Evolutionary conservation across 768 basidiomycete genomes (phyloP).

Genomic region (Postia placenta): DNA sequence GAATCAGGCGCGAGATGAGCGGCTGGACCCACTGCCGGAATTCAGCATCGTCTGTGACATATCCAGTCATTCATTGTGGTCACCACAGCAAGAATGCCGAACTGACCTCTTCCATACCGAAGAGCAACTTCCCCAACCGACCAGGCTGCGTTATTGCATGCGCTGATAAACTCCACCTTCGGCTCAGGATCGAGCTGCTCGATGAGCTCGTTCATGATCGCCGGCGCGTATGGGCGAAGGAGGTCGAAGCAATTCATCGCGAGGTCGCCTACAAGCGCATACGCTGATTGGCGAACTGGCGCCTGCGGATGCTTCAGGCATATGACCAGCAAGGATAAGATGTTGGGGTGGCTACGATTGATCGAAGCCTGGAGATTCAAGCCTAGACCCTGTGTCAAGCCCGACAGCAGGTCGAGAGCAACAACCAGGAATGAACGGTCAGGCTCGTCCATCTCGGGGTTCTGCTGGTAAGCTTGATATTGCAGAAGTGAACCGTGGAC

Average conservation of each 20-base stretch:
- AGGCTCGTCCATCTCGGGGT: constrained; percentile 89
- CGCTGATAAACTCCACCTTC: constrained; percentile 89
- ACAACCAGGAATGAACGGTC: constrained; percentile 98
- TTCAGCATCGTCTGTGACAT: constrained; percentile 62
- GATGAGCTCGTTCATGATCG: constrained; percentile 87
- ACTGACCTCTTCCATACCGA: constrained; percentile 75
- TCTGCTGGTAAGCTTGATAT: constrained; percentile 85
- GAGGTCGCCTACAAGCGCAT: constrained; percentile 97
- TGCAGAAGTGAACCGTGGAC: constrained; percentile 77
- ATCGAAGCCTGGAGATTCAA: constrained; percentile 72
- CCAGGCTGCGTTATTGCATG: constrained; percentile 99
- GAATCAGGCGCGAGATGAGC: constrained; percentile 82
- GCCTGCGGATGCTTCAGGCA: constrained; percentile 96
- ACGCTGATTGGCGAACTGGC: constrained; percentile 91
- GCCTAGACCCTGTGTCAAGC: constrained; percentile 90
- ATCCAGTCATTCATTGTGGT: constrained; percentile 7
- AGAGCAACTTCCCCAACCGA: constrained; percentile 98
- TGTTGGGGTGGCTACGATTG: constrained; percentile 60
- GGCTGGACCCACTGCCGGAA: constrained; percentile 91
- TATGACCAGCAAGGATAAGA: constrained; percentile 75
- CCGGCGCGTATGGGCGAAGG: constrained; percentile 78
- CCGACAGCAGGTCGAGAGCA: constrained; percentile 93
- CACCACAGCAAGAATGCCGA: neutral
- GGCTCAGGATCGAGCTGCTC: constrained; percentile 90
- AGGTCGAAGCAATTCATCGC: constrained; percentile 93